These are phyloP conservation scores for Paramecium tetraurelia DNA, from an alignment of 73 alveolate species.

Conservation along the genomic window DNA sequence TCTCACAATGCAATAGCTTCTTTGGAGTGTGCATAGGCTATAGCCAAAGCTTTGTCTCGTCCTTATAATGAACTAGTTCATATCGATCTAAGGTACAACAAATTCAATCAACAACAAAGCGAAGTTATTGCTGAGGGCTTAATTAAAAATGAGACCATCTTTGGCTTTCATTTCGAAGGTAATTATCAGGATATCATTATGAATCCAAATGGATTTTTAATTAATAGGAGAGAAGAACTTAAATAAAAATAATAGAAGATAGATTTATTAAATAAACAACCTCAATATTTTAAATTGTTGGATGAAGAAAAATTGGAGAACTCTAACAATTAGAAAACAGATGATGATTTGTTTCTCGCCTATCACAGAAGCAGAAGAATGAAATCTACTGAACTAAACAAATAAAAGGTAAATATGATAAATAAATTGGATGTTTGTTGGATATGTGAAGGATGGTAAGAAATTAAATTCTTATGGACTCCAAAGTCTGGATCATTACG, in stretches of 20 bases:
- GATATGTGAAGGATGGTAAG: slow-evolving; percentile 30
- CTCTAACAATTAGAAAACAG: not conserved
- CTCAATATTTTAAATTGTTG: not conserved
- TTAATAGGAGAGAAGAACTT: not conserved
- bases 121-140: not conserved
- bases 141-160: not conserved
- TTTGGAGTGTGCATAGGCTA: not conserved
- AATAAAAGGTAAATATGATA: not conserved
- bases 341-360: not conserved
- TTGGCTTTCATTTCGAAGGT: slow-evolving; percentile 27
- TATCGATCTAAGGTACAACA: not conserved
- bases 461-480: not conserved
- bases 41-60: not conserved
- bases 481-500: not conserved
- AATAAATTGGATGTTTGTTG: slow-evolving; percentile 9
- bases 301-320: not conserved
- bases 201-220: not conserved
- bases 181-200: not conserved
- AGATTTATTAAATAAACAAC: not conserved
- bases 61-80: slow-evolving; percentile 6
- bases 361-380: not conserved
- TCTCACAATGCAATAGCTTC: not conserved
- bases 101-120: not conserved
- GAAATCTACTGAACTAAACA: not conserved
- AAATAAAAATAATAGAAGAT: not conserved